These are phyloP conservation scores for Diplodia sapinea DNA, from an alignment of 2,329 filamentous ascomycete genomes.

Conservation along the genomic window DNA sequence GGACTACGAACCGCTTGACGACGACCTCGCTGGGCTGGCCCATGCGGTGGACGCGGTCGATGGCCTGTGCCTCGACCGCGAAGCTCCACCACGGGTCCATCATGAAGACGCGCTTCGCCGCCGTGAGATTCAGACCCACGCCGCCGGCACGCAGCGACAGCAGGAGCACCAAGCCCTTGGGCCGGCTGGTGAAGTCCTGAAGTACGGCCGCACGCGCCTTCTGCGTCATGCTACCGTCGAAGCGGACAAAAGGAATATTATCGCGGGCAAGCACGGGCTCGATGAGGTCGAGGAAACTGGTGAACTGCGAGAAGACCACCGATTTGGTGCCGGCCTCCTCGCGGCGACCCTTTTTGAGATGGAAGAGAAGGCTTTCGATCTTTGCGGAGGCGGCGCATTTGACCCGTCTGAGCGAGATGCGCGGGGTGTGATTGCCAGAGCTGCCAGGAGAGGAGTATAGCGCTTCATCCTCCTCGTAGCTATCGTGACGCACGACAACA, in stretches of 20 bases:
- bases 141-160: slow-evolving; percentile 88
- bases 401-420: slow-evolving; percentile 66
- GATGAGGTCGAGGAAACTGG: slow-evolving; percentile 91
- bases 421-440: slow-evolving; percentile 47
- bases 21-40: slow-evolving; percentile 86
- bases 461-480: slow-evolving; percentile 45
- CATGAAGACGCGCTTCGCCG: slow-evolving; percentile 90
- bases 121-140: slow-evolving; percentile 90
- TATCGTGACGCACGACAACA: slow-evolving; percentile 84
- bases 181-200: slow-evolving; percentile 64
- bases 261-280: slow-evolving; percentile 75
- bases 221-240: slow-evolving; percentile 90
- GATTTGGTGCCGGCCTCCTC: slow-evolving; percentile 76
- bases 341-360: slow-evolving; percentile 72
- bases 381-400: slow-evolving; percentile 82
- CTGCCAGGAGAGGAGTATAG: slow-evolving; percentile 44
- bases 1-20: slow-evolving; percentile 87
- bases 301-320: slow-evolving; percentile 97
- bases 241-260: slow-evolving; percentile 79
- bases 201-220: slow-evolving; percentile 82
- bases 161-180: slow-evolving; percentile 74
- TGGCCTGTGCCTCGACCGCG: slow-evolving; percentile 93
- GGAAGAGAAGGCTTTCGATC: slow-evolving; percentile 76
- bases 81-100: slow-evolving; percentile 99
- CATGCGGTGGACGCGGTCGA: slow-evolving; percentile 97